These are phyloP conservation scores for Vitis rupestris DNA, from an alignment of 164 flowering plant species.

Conservation along the genomic window DNA sequence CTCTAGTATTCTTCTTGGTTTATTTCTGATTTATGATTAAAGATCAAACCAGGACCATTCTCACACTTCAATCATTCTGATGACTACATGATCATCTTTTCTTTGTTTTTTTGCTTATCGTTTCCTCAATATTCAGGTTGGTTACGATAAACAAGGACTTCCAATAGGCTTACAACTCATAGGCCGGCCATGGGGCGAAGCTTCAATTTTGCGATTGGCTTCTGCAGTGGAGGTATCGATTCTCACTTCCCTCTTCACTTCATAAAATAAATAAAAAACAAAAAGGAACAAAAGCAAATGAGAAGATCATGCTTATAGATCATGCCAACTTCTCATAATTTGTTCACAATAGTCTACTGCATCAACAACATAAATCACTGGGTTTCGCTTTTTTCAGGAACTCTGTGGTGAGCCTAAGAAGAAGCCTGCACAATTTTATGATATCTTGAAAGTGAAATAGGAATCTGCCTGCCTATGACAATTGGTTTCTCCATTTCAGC, in stretches of 20 bases:
- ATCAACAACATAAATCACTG: no score
- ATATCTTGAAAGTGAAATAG: slow-evolving; percentile 50
- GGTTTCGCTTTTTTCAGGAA: slow-evolving; percentile 47
- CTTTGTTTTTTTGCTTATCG: neutral
- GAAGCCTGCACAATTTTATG: slow-evolving; percentile 59
- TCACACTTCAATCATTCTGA: neutral
- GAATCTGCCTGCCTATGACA: neutral
- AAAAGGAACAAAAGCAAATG: neutral
- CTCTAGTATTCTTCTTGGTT: neutral
- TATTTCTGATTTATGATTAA: neutral
- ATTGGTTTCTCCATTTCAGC: neutral
- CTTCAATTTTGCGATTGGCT: slow-evolving; percentile 81
- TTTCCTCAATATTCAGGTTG: slow-evolving; percentile 50
- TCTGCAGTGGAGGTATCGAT: slow-evolving; percentile 69
- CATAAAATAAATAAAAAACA: neutral
- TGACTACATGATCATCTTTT: neutral
- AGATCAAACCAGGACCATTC: neutral
- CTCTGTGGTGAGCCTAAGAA: slow-evolving; percentile 50
- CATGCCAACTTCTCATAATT: neutral
- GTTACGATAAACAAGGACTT: slow-evolving; percentile 95
- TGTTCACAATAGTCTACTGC: no score
- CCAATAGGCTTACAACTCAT: slow-evolving; percentile 94
- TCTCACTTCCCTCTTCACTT: neutral
- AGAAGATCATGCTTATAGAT: neutral
- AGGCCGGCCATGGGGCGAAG: slow-evolving; percentile 97